These are phyloP conservation scores for Acanthamoeba castellanii DNA, from an alignment of 208 protist genomes.

Conservation along the genomic window DNA sequence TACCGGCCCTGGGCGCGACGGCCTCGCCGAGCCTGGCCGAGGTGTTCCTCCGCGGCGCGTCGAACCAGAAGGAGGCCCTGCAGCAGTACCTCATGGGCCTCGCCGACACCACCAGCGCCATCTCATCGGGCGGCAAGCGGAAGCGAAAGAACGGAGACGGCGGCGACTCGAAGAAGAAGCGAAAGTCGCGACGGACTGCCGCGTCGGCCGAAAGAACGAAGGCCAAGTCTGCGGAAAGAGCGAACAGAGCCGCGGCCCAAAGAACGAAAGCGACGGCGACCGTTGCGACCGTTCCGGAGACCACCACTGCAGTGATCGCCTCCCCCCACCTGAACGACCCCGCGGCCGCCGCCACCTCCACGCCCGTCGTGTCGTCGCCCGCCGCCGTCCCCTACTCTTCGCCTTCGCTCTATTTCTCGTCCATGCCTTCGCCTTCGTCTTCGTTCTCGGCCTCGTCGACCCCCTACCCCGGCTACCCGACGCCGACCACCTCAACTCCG, in stretches of 20 bases:
- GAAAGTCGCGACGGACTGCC: background rate
- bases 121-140: background rate
- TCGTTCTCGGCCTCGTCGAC: background rate
- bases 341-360: background rate
- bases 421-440: background rate
- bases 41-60: background rate
- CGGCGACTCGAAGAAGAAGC: constrained; percentile 10
- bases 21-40: background rate
- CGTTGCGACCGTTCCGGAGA: background rate
- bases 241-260: background rate
- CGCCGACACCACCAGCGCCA: background rate
- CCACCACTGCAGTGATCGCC: no score
- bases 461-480: background rate
- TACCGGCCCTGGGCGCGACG: background rate
- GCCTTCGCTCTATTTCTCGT: background rate
- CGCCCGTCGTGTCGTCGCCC: background rate
- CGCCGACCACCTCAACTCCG: background rate
- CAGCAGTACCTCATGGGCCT: background rate
- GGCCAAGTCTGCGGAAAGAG: background rate
- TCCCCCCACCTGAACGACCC: no score
- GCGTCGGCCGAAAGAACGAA: background rate
- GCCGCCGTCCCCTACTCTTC: background rate
- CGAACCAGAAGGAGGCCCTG: background rate
- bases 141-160: background rate
- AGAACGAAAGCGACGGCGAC: background rate